Evolutionary conservation across 257 asterid species (phyloP).

Genomic region (Ocimum tenuiflorum): DNA sequence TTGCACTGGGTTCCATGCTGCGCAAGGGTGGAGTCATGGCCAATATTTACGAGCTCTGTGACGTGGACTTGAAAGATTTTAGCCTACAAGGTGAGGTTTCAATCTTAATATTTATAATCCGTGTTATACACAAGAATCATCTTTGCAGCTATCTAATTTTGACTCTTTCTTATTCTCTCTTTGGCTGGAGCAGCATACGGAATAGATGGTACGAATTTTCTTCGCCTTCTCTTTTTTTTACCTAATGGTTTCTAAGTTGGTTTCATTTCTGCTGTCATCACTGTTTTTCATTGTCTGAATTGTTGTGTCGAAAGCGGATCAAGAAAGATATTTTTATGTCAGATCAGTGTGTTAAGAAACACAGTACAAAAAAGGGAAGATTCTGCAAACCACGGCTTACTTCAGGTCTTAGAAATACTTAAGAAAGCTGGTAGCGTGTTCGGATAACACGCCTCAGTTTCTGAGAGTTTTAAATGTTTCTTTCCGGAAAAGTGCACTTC

Average conservation of each 20-base stretch:
- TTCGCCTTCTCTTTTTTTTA: not conserved
- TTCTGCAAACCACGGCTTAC: not conserved
- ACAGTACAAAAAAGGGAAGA: too few species aligned
- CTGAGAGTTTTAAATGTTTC: too few species aligned
- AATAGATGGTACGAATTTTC: conserved; percentile 47
- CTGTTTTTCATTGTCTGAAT: too few species aligned
- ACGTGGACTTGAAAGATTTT: conserved; percentile 78
- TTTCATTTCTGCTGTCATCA: too few species aligned
- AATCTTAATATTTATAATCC: not conserved
- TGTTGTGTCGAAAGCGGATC: too few species aligned
- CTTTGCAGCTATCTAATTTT: conserved; percentile 21
- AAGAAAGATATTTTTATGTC: too few species aligned
- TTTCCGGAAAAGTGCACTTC: too few species aligned
- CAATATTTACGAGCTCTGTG: conserved; percentile 70
- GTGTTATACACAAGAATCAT: not conserved
- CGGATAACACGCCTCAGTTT: not conserved
- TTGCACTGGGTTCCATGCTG: conserved; percentile 62
- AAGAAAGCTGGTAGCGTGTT: not conserved
- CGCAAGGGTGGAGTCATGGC: conserved; percentile 70
- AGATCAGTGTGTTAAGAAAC: too few species aligned
- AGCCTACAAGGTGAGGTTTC: conserved; percentile 66
- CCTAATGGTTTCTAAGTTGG: not conserved
- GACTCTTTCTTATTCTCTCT: conserved; percentile 2
- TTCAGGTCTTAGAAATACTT: too few species aligned
- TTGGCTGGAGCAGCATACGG: conserved; percentile 49